These are phyloP conservation scores for Rhizoclosmatium hyalinum DNA, from an alignment of 371 early-diverging fungal genomes.

Conservation along the genomic window DNA sequence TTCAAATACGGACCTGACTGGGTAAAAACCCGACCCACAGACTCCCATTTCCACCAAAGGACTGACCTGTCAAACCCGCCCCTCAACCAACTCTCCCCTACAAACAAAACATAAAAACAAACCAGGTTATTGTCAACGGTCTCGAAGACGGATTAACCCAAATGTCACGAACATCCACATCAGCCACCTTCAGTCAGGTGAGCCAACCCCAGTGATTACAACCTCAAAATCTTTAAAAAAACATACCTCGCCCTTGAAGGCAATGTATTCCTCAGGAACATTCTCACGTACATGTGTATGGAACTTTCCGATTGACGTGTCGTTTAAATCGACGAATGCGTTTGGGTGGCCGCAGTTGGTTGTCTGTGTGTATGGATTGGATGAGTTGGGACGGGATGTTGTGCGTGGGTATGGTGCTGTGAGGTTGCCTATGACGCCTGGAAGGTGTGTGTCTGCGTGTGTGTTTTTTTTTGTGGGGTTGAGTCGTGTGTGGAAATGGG, in stretches of 20 bases:
- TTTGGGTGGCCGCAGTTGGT: conserved; percentile 66
- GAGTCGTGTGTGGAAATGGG: background rate
- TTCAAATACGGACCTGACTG: conserved; percentile 60
- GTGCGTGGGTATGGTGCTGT: conserved; percentile 60
- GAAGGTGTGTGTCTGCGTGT: conserved; percentile 21
- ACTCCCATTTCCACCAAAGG: too few relatives aligned
- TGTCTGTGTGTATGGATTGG: conserved; percentile 60
- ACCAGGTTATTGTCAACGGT: conserved; percentile 39
- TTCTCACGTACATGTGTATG: conserved; percentile 51
- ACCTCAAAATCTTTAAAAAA: background rate
- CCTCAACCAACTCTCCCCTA: background rate
- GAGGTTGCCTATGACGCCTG: conserved; percentile 29
- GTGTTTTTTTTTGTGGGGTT: too few relatives aligned
- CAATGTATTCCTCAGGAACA: conserved; percentile 36
- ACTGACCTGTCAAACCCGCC: background rate
- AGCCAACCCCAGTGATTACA: background rate
- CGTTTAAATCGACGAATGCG: conserved; percentile 59
- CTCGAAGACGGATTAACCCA: conserved; percentile 66
- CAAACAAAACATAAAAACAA: background rate
- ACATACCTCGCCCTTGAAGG: background rate
- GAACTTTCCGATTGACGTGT: conserved; percentile 62
- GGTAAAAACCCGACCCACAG: conserved; percentile 25
- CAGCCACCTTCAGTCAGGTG: conserved; percentile 30
- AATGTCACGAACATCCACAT: conserved; percentile 32
- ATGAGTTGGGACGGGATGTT: conserved; percentile 61